Conservation (phyloP, 1,284 basidiomycete species). For the Irpex sp. region DNA sequence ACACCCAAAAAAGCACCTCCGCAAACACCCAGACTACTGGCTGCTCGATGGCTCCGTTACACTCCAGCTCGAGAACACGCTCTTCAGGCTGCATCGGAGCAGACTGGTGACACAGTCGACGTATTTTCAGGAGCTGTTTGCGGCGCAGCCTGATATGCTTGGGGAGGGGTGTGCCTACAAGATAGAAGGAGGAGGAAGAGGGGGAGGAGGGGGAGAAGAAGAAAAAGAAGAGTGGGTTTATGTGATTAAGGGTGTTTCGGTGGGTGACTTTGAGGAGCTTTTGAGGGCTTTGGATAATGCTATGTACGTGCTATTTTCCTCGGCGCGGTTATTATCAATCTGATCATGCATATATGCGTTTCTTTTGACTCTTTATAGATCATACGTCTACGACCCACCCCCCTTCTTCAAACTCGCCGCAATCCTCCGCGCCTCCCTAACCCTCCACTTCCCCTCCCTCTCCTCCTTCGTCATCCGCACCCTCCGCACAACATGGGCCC, state of each 20-base stretch:
- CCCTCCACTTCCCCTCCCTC: constrained; percentile 22
- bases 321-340: too few relatives aligned
- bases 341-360: background rate
- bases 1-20: background rate
- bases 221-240: constrained; percentile 29
- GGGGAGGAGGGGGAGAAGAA: too few relatives aligned
- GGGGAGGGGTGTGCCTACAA: background rate
- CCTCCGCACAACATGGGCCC: constrained; percentile 29
- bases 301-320: constrained; percentile 28
- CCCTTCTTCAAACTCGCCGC: constrained; percentile 25
- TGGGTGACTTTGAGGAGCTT: constrained; percentile 32
- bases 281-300: constrained; percentile 31
- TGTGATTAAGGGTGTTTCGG: constrained; percentile 17
- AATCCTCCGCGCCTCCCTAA: constrained; percentile 28
- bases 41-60: constrained; percentile 34
- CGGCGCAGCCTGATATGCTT: background rate
- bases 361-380: constrained; percentile 12
- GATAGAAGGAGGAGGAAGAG: too few relatives aligned
- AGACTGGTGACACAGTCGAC: constrained; percentile 30
- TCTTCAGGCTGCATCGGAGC: constrained; percentile 36
- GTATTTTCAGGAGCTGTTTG: constrained; percentile 32
- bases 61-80: constrained; percentile 26
- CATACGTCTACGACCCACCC: constrained; percentile 21
- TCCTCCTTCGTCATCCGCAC: constrained; percentile 23
- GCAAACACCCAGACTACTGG: constrained; percentile 26